Evolutionary conservation across 345 rosid species (phyloP), one percentile per base, ranked within the genome.

Genomic region (Diplotaxis tenuifolia): DNA sequence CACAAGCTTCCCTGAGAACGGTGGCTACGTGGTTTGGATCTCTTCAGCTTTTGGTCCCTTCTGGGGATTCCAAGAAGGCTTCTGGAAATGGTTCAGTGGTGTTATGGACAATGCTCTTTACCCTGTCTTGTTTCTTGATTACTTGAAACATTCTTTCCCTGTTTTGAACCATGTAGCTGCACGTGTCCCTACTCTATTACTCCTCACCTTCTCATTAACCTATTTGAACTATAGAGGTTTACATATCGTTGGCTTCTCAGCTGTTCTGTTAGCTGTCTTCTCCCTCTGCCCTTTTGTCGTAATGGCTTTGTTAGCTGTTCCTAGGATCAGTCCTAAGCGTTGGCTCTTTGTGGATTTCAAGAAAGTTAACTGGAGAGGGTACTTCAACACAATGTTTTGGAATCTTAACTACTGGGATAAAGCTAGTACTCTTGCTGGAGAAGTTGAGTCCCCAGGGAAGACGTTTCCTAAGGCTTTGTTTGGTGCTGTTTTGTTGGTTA

Each of bases 31-130:
- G 27, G 18, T 91, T 31, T 93, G 98, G 98, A 83, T 91, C 55
- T 85, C 98, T 65, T 85, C 96, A 14, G 97, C 98, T 11, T 89
- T 91, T 76, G 97, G 97, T 49, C 87, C 92, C 22, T 93, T 91
- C 65, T 91, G 98, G 98, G 97, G 97, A 9, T 91, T 91, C 70
- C 97, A 91, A 55, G 96, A 93, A 81, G 97, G 98, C 18, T 89
- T 89, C 54, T 89, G 97, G 97, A 93, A 93, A 82, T 91, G 97
- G 97, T 83, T 93, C 66, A 93, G 98, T 82, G 97, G 98, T 38
- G 97, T 93, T 67, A 86, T 93, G 86, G 98, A 93, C 69, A 91
- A 93, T 85, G 97, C 97, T 31, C 83, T 93, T 1, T 93, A 93
- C 72, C 98, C 98, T 38, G 94, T 93, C 0, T 19, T 93, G 78